phyloP scores from a whole-genome alignment of 116 monocot genomes.

The Posidonia oceanica region DNA sequence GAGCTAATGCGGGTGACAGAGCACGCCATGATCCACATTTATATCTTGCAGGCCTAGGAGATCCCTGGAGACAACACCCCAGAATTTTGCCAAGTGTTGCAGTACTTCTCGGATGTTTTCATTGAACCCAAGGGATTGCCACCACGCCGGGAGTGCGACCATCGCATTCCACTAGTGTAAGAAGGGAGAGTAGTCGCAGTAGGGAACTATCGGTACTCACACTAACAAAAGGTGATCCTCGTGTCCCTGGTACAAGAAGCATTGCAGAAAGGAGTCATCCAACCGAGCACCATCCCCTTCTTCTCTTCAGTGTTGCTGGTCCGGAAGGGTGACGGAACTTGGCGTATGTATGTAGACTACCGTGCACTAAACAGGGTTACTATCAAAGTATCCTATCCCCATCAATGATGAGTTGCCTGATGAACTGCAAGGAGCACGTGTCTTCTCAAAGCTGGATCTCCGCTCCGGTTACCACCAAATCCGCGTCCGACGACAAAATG shows the following conservation, averaged over 20 bases:
- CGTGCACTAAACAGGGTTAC: constrained; percentile 1
- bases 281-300: constrained; percentile 3
- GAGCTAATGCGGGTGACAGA: background rate
- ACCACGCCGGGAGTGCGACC: background rate
- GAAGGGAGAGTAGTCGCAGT: background rate
- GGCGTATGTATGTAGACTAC: constrained; percentile 3
- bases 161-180: background rate
- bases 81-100: background rate
- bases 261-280: background rate
- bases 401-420: constrained; percentile 1
- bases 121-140: background rate
- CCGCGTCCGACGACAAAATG: background rate
- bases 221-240: background rate
- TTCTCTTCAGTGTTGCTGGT: background rate
- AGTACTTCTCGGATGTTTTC: background rate
- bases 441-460: constrained; percentile 6
- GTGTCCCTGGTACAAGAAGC: background rate
- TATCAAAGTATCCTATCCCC: background rate
- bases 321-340: background rate
- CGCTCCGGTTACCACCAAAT: constrained; percentile 4
- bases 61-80: background rate
- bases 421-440: background rate
- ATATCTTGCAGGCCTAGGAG: background rate
- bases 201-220: background rate
- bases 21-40: background rate